phyloP scores from a whole-genome alignment of 352 stramenopile species.

The Plasmopara viticola region DNA sequence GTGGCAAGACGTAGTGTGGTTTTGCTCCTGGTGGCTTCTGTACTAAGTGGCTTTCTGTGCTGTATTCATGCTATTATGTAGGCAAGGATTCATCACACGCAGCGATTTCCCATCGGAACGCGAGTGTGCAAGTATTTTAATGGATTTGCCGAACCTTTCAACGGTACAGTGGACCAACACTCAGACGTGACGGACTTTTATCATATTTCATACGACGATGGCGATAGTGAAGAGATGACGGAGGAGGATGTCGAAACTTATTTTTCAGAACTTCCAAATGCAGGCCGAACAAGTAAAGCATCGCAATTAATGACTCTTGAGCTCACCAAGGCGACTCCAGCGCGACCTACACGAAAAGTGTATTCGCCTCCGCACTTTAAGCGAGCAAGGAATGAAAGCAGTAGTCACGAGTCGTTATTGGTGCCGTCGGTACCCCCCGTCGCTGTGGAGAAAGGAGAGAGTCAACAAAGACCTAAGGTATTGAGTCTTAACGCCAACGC shows the following conservation, averaged over 20 bases:
- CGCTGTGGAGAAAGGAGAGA: conserved; percentile 9
- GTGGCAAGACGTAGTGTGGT: conserved; percentile 5
- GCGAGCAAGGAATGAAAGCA: conserved; percentile 15
- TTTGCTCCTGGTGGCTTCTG: not conserved
- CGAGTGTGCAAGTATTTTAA: conserved; percentile 66
- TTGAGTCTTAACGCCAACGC: conserved; percentile 43
- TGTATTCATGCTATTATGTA: conserved; percentile 20
- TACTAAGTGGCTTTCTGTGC: conserved; percentile 13
- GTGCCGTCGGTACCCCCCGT: conserved; percentile 1
- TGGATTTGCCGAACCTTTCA: conserved; percentile 50
- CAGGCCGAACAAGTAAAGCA: conserved; percentile 8
- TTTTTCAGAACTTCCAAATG: conserved; percentile 21
- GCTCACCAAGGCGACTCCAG: conserved; percentile 6
- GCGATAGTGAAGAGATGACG: conserved; percentile 78
- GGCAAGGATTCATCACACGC: conserved; percentile 41
- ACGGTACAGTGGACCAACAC: conserved; percentile 52
- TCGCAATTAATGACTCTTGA: conserved; percentile 12
- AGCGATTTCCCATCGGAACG: conserved; percentile 54
- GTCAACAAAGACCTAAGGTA: conserved; percentile 19
- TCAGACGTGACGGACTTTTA: conserved; percentile 51
- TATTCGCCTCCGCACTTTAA: conserved; percentile 3
- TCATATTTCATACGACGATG: conserved; percentile 72
- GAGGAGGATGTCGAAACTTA: conserved; percentile 56
- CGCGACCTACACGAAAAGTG: not conserved
- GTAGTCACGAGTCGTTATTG: conserved; percentile 6